These are phyloP conservation scores for Sclerotinia borealis DNA, from an alignment of 2,329 filamentous ascomycete species.

Conservation along the genomic window DNA sequence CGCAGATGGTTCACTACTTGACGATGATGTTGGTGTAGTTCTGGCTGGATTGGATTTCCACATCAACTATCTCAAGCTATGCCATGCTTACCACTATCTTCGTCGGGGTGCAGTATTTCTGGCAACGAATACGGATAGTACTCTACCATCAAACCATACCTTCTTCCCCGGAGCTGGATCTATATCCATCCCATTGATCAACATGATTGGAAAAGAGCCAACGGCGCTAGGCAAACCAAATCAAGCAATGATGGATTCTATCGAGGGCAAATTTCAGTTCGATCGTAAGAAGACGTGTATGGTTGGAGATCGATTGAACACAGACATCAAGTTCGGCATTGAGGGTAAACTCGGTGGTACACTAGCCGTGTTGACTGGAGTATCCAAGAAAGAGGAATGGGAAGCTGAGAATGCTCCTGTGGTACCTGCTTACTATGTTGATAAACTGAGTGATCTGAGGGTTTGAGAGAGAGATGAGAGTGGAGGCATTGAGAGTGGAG, in stretches of 20 bases:
- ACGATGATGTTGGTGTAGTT: constrained; percentile 84
- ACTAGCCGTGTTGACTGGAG: constrained; percentile 83
- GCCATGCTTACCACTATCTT: constrained; percentile 81
- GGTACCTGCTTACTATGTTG: constrained; percentile 76
- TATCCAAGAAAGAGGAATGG: constrained; percentile 79
- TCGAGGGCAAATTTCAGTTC: constrained; percentile 92
- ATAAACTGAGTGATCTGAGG: constrained; percentile 73
- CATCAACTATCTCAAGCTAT: constrained; percentile 88
- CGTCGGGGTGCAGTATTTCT: constrained; percentile 77
- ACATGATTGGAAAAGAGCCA: constrained; percentile 65
- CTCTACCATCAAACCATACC: constrained; percentile 71
- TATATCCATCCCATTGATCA: constrained; percentile 69
- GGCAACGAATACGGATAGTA: constrained; percentile 89
- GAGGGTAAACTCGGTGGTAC: constrained; percentile 89
- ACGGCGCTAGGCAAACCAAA: constrained; percentile 86
- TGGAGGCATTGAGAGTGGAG: background rate
- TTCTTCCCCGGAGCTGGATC: constrained; percentile 91
- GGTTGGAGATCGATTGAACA: constrained; percentile 90
- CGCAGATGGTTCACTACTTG: constrained; percentile 68
- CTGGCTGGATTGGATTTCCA: constrained; percentile 90
- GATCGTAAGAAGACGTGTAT: constrained; percentile 84
- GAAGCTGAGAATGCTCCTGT: constrained; percentile 61
- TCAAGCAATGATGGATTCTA: constrained; percentile 98
- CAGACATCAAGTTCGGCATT: constrained; percentile 92
- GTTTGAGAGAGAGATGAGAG: constrained; percentile 22